phyloP scores from a whole-genome alignment of 2,329 filamentous ascomycete genomes.

The Stachybotrys elegans region DNA sequence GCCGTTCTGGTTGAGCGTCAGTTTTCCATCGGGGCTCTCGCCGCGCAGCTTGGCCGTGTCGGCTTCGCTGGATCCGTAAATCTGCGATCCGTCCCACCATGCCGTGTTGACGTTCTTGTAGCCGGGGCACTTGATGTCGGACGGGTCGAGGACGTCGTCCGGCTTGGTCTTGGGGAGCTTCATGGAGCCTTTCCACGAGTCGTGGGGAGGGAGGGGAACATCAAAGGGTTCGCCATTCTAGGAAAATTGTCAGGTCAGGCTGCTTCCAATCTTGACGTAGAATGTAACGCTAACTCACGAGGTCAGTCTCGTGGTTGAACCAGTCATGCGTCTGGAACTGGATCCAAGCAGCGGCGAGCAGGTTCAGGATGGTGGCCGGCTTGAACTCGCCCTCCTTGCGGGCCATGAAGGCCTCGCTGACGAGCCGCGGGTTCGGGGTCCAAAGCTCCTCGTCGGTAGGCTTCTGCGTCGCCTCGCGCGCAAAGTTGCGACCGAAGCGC shows the following conservation, averaged over 20 bases:
- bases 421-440: slow-evolving; percentile 36
- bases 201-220: slow-evolving; percentile 26
- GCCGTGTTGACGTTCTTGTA: slow-evolving; percentile 37
- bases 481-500: slow-evolving; percentile 40
- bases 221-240: slow-evolving; percentile 12
- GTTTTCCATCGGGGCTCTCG: slow-evolving; percentile 30
- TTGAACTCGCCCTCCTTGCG: slow-evolving; percentile 32
- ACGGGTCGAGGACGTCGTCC: slow-evolving; percentile 26
- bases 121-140: slow-evolving; percentile 30
- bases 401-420: slow-evolving; percentile 36
- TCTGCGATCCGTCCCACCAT: slow-evolving; percentile 43
- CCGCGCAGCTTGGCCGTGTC: slow-evolving; percentile 29
- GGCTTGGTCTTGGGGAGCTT: slow-evolving; percentile 27
- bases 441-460: slow-evolving; percentile 35
- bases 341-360: slow-evolving; percentile 44
- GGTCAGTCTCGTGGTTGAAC: slow-evolving; percentile 25
- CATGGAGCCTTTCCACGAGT: slow-evolving; percentile 32
- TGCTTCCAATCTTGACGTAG: slow-evolving; percentile 9
- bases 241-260: slow-evolving; percentile 5
- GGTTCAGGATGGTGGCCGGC: slow-evolving; percentile 37
- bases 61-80: slow-evolving; percentile 36
- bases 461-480: slow-evolving; percentile 26
- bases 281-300: too few species aligned
- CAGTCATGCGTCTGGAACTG: slow-evolving; percentile 43
- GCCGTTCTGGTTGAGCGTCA: slow-evolving; percentile 26